Conservation (phyloP, 116 monocot genomes). For the Trichopus zeylanicus region DNA sequence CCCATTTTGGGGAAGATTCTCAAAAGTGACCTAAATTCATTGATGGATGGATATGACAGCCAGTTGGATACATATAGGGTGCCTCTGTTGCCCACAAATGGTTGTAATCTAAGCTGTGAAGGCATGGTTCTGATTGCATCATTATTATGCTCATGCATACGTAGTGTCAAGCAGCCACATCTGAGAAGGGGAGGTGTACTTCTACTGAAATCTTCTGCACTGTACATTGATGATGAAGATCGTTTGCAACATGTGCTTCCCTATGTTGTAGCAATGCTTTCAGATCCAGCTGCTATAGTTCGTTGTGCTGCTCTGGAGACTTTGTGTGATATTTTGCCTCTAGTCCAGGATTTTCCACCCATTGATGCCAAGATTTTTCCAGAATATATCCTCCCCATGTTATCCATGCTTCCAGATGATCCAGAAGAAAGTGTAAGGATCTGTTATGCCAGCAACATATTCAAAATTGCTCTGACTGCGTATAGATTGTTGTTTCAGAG, state of each 20-base stretch:
- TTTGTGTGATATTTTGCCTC: constrained; percentile 72
- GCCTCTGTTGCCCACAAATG: constrained; percentile 33
- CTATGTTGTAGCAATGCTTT: constrained; percentile 86
- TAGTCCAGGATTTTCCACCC: constrained; percentile 81
- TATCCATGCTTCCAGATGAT: constrained; percentile 97
- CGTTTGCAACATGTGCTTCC: constrained; percentile 95
- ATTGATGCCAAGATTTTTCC: constrained; percentile 98
- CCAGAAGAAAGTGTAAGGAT: constrained; percentile 99
- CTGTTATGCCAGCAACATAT: constrained; percentile 88
- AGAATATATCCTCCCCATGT: constrained; percentile 98
- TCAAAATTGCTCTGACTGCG: constrained; percentile 87
- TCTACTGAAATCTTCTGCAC: constrained; percentile 56
- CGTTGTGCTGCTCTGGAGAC: constrained; percentile 97
- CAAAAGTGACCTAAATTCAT: constrained; percentile 52
- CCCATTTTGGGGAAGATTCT: constrained; percentile 49
- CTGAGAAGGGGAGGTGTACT: constrained; percentile 76
- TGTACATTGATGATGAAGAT: constrained; percentile 94
- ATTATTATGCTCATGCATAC: constrained; percentile 79
- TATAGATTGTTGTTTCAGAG: constrained; percentile 57
- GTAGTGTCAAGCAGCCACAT: constrained; percentile 88
- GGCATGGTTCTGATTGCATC: constrained; percentile 95
- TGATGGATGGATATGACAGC: constrained; percentile 44
- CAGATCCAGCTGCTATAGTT: constrained; percentile 91
- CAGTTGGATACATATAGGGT: constrained; percentile 52
- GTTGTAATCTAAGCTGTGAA: constrained; percentile 42